Evolutionary conservation across 768 basidiomycete genomes (phyloP), one percentile per base, ranked within the genome.

Genomic region (Leccinellum luteum): DNA sequence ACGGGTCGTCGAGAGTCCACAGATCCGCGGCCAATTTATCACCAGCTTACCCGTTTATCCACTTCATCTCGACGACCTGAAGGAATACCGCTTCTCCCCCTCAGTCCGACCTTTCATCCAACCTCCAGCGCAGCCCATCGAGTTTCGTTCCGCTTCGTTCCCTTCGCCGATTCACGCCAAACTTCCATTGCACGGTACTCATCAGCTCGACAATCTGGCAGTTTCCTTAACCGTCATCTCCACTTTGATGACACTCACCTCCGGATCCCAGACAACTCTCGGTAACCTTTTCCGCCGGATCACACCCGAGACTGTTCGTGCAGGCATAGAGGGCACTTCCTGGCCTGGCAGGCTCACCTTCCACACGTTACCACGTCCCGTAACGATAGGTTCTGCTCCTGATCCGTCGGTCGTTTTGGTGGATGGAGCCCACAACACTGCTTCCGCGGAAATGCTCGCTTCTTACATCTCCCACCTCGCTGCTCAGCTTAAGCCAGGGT

Each of bases 381-480:
- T 61, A 47, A 66, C 54, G 6, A 47, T 31, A 27, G 64, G 57
- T 9, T 64, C 52, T 44, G 51, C 54, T 38, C 23, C 41, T 44
- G 56, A 61, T 51, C 56, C 66, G 45, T 60, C 81, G 8, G 73
- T 70, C 21, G 63, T 95, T 13, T 80, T 98, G 12, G 89, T 87
- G 5, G 97, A 99, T 66, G 97, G 97, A 3, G 96, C 97, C 1
- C 97, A 98, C 71, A 99, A 98, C 68, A 74, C 85, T 7, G 86
- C 91, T 6, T 93, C 93, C 0, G 81, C 93, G 0, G 61, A 71
- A 28, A 82, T 82, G 0, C 82, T 98, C 12, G 80, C 85, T 8
- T 68, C 76, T 2, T 98, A 92, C 69, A 74, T 76, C 28, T 66
- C 69, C 54, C 72, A 74, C 48, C 77, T 74, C 60, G 73, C 64